These are phyloP conservation scores for Prunus davidiana DNA, from an alignment of 306 rosid genomes.

Conservation along the genomic window DNA sequence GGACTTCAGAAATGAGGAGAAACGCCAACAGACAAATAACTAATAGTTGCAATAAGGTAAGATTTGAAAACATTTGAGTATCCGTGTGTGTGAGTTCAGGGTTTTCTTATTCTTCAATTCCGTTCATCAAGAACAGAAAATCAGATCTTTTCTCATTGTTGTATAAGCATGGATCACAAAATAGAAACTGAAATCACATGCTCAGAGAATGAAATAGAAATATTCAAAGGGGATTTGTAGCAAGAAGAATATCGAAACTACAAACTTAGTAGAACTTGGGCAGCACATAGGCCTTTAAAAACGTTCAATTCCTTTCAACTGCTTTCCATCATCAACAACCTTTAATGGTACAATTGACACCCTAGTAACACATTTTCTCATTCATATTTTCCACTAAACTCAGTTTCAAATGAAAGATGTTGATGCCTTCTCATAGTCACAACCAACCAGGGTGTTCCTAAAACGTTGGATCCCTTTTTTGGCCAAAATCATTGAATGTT, in stretches of 20 bases:
- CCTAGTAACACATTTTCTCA: neutral
- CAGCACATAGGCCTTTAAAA: neutral
- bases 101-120: too few species aligned
- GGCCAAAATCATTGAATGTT: neutral
- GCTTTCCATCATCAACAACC: neutral
- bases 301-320: neutral
- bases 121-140: too few species aligned
- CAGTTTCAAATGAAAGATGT: neutral
- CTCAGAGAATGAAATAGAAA: neutral
- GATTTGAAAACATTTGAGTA: too few species aligned
- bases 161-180: neutral
- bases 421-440: neutral
- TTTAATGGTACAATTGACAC: constrained; percentile 8
- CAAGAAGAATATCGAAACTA: neutral
- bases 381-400: neutral
- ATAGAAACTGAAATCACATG: neutral
- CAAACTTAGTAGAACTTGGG: neutral
- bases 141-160: neutral
- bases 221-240: neutral
- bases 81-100: too few species aligned
- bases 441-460: neutral
- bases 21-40: too few species aligned
- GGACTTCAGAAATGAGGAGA: too few species aligned
- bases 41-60: too few species aligned
- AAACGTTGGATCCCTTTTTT: neutral